Base-by-base conservation (phyloP, 345 rosid species). In the Syzygium aromaticum region DNA sequence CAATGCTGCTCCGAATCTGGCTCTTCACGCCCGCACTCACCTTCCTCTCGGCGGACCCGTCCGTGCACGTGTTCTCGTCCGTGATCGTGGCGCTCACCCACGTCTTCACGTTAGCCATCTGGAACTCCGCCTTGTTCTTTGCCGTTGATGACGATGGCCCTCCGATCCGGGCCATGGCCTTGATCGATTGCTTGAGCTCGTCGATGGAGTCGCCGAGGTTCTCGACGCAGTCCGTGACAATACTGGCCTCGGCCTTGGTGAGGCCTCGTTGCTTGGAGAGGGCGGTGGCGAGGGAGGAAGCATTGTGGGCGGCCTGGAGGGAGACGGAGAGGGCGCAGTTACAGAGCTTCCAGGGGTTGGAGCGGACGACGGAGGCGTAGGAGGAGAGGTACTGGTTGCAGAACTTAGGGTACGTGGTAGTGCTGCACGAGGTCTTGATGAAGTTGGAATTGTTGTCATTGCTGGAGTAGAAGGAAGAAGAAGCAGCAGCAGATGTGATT, bases 71-170 rank as follows among this genome's bases (percentile, higher is more conserved):
- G 27, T 87, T 88, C 86, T 95, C 95, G 64, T 95, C 92, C 0
- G 99, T 96, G 56, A 95, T 87, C 8, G 97, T 96, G 1, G 95
- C 93, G 87, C 98, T 95, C 13, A 92, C 89, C 95, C 96, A 97
- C 0, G 95, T 94, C 91, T 90, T 87, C 22, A 93, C 88, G 77
- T 92, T 91, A 11, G 84, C 86, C 64, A 94, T 84, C 54, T 92
- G 94, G 77, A 90, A 89, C 84, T 87, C 87, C 85, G 78, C 12
- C 7, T 88, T 87, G 1, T 30, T 6, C 27, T 28, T 27, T 8
- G 59, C 85, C 3, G 9, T 33, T 12, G 87, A 30, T 3, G 86
- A 52, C 27, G 46, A 43, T 0, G 85, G 46, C 43, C 90, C 88
- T 16, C 77, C 51, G 25, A 92, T 27, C n/a, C 27, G 59, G 11